These are phyloP conservation scores for Escallonia herrerae DNA, from an alignment of 129 eudicot species.

Conservation along the genomic window DNA sequence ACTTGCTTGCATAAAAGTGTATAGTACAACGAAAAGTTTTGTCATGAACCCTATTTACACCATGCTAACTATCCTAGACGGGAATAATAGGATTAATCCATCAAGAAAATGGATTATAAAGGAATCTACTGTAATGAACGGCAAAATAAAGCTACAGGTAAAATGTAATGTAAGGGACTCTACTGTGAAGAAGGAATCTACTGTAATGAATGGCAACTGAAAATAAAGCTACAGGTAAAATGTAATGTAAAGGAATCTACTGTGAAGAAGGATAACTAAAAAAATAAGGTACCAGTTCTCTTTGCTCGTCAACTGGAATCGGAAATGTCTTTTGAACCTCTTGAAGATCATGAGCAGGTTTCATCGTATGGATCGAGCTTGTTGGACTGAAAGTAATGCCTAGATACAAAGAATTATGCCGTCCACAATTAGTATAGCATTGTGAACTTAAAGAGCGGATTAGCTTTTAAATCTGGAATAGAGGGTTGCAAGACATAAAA, in stretches of 20 bases:
- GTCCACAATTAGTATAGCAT: neutral
- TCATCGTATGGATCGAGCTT: slow-evolving; percentile 59
- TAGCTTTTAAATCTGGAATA: neutral
- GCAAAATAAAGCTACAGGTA: neutral
- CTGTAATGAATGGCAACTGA: no score
- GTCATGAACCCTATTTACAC: neutral
- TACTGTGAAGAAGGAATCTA: neutral
- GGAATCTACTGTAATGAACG: no score
- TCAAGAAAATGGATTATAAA: neutral
- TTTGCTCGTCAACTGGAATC: slow-evolving; percentile 39
- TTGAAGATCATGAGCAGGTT: slow-evolving; percentile 43
- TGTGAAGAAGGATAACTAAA: neutral
- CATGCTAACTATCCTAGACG: neutral
- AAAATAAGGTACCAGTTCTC: slow-evolving; percentile 42
- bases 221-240: neutral
- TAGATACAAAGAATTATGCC: slow-evolving; percentile 14
- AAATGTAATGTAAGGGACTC: neutral
- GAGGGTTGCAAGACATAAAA: neutral
- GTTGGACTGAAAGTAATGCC: slow-evolving; percentile 83
- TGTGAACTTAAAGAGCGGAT: neutral
- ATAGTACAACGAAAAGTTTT: neutral
- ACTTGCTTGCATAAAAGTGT: no score
- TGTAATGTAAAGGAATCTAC: neutral
- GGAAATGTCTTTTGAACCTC: slow-evolving; percentile 73
- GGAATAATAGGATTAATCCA: neutral